Evolutionary conservation across 495 filamentous ascomycete genomes (phyloP), one percentile per base, ranked within the genome.

Genomic region (Lasiosphaeria miniovina): DNA sequence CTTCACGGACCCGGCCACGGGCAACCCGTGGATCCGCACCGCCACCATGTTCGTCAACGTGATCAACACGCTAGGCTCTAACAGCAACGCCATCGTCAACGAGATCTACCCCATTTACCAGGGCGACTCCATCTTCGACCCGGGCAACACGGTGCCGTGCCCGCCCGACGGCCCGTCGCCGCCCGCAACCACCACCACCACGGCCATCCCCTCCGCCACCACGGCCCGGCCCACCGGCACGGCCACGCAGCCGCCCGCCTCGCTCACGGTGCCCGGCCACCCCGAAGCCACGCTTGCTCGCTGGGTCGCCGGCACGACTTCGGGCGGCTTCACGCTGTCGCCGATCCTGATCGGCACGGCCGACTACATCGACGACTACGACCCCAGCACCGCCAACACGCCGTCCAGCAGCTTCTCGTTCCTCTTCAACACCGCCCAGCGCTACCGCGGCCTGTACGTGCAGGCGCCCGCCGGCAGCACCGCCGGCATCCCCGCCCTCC

Each of bases 91-190:
- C 33, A 53, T 36, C 10, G 40, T 53, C 51, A 53, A 53, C 51
- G 51, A 53, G 36, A 35, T 53, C 4, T 53, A 53, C 51, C 51
- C 51, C 51, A 53, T 53, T 4, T 53, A 10, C 5, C 11, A 7
- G 2, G 51, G 51, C 9, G 51, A 53, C 51, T 38, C 51, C 51
- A 53, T 53, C 51, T 53, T 53, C 51, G 36, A 53, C 17, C 51
- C 51, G 34, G 38, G 38, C 51, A 38, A 53, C 51, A 38, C 51
- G 2, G 4, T 8, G 2, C 33, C 51, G 10, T 34, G 32, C 51
- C 3, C 51, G 12, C 6, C 12, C 36, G 11, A 8, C 7, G 33
- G 34, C 3, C 33, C 33, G 1, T 15, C 12, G 11, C 33, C 51
- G 1, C 1, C 31, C 0, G n/a, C 32, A 12, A 9, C 34, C 6